phyloP scores from a whole-genome alignment of 352 stramenopile genomes.

The Peronosclerospora sorghi region DNA sequence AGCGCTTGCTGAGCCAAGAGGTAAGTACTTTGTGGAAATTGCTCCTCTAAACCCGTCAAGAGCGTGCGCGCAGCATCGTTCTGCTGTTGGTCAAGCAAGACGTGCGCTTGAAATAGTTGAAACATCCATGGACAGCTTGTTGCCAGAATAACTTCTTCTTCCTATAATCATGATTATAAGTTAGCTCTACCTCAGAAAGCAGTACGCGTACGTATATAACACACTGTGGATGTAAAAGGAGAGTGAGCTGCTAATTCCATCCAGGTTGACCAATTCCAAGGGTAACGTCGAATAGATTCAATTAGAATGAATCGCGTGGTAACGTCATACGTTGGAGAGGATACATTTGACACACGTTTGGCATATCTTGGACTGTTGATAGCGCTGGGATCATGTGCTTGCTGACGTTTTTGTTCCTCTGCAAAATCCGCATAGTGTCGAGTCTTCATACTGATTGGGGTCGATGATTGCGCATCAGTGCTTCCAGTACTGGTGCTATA shows the following conservation, averaged over 20 bases:
- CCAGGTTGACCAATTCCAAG: constrained; percentile 96
- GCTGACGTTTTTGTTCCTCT: constrained; percentile 33
- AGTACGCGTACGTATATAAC: background rate
- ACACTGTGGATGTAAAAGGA: constrained; percentile 40
- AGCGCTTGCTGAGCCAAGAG: constrained; percentile 65
- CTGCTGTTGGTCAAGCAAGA: constrained; percentile 70
- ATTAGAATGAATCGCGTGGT: constrained; percentile 58
- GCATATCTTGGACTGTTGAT: background rate
- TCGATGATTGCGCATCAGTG: constrained; percentile 25
- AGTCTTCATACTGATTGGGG: constrained; percentile 26
- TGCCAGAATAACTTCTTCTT: constrained; percentile 46
- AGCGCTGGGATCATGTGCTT: constrained; percentile 4
- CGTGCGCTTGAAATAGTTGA: constrained; percentile 74
- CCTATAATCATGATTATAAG: constrained; percentile 12
- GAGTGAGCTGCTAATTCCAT: constrained; percentile 85
- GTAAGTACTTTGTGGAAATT: constrained; percentile 67
- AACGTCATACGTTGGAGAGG: constrained; percentile 28
- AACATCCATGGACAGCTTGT: constrained; percentile 66
- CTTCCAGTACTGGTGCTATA: constrained; percentile 48
- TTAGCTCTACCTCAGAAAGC: constrained; percentile 4
- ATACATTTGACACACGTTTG: constrained; percentile 12
- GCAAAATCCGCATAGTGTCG: constrained; percentile 19
- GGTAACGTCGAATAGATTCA: constrained; percentile 58
- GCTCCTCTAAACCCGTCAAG: constrained; percentile 29
- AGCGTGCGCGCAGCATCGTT: constrained; percentile 51